Conservation (phyloP, 1,284 basidiomycete genomes). For the Naganishia albida region DNA sequence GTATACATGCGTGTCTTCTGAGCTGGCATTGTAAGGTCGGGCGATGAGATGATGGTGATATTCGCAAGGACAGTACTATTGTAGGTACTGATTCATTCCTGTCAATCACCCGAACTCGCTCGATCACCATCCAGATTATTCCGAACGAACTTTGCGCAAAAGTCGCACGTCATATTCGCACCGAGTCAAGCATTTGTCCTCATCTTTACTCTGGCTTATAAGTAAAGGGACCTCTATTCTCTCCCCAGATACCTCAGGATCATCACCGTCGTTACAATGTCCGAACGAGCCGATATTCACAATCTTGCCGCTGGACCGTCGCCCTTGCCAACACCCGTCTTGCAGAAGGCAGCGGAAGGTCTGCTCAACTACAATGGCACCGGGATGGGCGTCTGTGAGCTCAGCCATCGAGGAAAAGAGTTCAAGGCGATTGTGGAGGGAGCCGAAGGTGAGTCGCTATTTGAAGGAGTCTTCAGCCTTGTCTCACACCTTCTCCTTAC, state of each 20-base stretch:
- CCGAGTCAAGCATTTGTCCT: not conserved
- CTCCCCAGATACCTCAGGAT: not conserved
- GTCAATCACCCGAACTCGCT: not conserved
- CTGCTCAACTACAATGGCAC: slow-evolving; percentile 83
- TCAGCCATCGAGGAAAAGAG: slow-evolving; percentile 87
- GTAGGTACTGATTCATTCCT: not conserved
- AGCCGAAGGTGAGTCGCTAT: slow-evolving; percentile 59
- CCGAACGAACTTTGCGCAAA: slow-evolving; percentile 4
- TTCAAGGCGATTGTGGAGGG: slow-evolving; percentile 71
- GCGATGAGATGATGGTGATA: too few species aligned
- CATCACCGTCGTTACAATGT: slow-evolving; percentile 18
- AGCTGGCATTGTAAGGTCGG: slow-evolving; percentile 1
- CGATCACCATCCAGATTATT: slow-evolving; percentile 16
- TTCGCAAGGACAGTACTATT: too few species aligned
- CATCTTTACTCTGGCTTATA: not conserved
- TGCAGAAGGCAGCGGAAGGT: slow-evolving; percentile 70
- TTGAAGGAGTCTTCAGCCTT: too few species aligned
- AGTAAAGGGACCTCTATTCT: not conserved
- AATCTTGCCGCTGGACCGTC: slow-evolving; percentile 94
- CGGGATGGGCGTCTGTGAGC: slow-evolving; percentile 89
- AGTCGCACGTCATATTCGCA: slow-evolving; percentile 22
- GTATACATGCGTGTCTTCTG: slow-evolving; percentile 19
- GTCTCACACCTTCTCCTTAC: slow-evolving; percentile 10
- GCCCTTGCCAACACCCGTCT: slow-evolving; percentile 76
- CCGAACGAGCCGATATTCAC: slow-evolving; percentile 59